phyloP scores from a whole-genome alignment of 176 grass and related monocot species.

The Miscanthus lutarioriparius region DNA sequence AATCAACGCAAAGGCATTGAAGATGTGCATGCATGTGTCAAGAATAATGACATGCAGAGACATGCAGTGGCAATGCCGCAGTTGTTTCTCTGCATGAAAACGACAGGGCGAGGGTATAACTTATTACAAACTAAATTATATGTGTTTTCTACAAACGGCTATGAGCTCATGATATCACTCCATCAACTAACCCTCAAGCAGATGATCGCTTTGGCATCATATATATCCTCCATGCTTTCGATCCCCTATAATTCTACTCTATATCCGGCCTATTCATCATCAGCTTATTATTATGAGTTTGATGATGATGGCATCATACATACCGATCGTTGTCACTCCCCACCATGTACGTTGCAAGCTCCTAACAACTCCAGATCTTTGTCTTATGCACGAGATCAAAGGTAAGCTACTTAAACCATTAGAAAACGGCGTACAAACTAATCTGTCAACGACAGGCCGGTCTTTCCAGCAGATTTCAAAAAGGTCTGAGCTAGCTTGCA shows the following conservation, averaged over 20 bases:
- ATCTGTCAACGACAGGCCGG: slow-evolving; percentile 41
- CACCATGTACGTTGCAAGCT: slow-evolving; percentile 31
- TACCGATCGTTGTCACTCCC: slow-evolving; percentile 17
- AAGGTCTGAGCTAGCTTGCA: slow-evolving; percentile 18
- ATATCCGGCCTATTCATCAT: slow-evolving; percentile 21
- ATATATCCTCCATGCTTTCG: not conserved
- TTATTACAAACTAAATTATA: slow-evolving; percentile 1
- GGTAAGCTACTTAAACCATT: not conserved
- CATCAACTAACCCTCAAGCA: slow-evolving; percentile 61
- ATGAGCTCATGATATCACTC: slow-evolving; percentile 51
- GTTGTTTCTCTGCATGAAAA: slow-evolving; percentile 22
- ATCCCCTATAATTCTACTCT: not conserved
- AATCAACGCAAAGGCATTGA: not conserved
- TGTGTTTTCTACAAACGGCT: slow-evolving; percentile 21
- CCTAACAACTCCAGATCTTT: slow-evolving; percentile 37
- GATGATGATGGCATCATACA: not conserved
- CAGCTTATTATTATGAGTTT: not conserved
- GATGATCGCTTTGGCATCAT: not conserved
- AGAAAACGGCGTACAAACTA: not conserved
- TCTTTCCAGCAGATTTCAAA: slow-evolving; percentile 36
- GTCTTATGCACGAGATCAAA: slow-evolving; percentile 19
- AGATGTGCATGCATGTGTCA: not conserved
- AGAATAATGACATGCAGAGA: not conserved
- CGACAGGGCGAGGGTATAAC: not conserved
- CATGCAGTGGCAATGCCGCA: not conserved